Evolutionary conservation across 345 rosid genomes (phyloP).

Genomic region (Lagerstroemia speciosa): DNA sequence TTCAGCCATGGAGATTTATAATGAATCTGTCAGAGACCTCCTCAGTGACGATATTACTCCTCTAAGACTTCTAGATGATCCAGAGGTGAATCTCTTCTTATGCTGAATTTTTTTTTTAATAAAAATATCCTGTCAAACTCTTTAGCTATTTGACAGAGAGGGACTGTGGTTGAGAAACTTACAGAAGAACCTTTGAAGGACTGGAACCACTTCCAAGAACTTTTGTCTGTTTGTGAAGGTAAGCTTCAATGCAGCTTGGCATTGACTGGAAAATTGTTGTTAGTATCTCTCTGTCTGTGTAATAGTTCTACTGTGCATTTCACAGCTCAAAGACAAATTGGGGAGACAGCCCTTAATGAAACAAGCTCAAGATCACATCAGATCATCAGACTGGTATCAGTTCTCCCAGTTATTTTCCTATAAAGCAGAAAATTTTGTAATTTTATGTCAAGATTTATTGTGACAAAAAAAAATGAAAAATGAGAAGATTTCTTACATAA

Average conservation of each 20-base stretch:
- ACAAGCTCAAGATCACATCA: slow-evolving; percentile 97
- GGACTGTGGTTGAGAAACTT: slow-evolving; percentile 83
- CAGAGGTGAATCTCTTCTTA: slow-evolving; percentile 50
- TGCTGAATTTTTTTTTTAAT: slow-evolving; percentile 8
- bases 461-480: neutral
- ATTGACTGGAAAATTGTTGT: neutral
- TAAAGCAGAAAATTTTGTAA: neutral
- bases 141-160: slow-evolving; percentile 51
- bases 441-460: neutral
- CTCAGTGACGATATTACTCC: slow-evolving; percentile 59
- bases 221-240: slow-evolving; percentile 74
- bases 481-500: slow-evolving; percentile 3
- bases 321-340: slow-evolving; percentile 92
- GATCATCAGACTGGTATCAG: slow-evolving; percentile 74
- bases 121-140: slow-evolving; percentile 9
- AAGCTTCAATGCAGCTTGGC: slow-evolving; percentile 4
- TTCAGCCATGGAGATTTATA: slow-evolving; percentile 94
- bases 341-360: slow-evolving; percentile 88
- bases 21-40: slow-evolving; percentile 91
- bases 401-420: slow-evolving; percentile 12
- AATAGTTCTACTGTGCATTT: slow-evolving; percentile 8
- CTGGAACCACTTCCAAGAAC: slow-evolving; percentile 72
- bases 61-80: slow-evolving; percentile 87
- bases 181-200: slow-evolving; percentile 62
- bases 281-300: neutral